Evolutionary conservation across 1,139 yeast genomes (phyloP).

Genomic region (Kodamaea arcana): DNA sequence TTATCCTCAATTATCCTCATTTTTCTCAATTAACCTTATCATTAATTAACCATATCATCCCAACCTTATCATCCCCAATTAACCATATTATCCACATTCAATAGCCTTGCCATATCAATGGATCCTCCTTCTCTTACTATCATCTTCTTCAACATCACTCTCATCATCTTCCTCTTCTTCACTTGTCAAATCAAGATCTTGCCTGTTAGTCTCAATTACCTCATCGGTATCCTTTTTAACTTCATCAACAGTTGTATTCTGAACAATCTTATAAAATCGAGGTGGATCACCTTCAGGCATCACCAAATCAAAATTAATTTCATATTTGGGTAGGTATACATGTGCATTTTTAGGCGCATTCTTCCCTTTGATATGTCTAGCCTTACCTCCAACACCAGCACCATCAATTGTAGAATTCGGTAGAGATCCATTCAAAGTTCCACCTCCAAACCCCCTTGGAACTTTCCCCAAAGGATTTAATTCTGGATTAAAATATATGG

Average conservation of each 20-base stretch:
- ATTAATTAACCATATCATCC: no score
- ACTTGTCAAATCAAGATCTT: constrained; percentile 3
- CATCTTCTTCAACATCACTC: constrained; percentile 3
- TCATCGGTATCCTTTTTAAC: constrained; percentile 3
- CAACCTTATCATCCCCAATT: no score
- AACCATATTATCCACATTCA: no score
- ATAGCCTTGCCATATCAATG: no score
- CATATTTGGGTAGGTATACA: background rate
- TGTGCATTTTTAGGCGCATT: background rate
- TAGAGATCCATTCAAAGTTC: constrained; percentile 8
- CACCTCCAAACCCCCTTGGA: constrained; percentile 16
- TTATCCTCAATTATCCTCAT: no score
- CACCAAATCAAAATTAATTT: constrained; percentile 23
- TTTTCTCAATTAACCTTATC: no score
- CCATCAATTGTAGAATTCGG: constrained; percentile 24
- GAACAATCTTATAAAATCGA: constrained; percentile 35
- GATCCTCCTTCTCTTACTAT: constrained; percentile 4
- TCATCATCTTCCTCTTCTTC: constrained; percentile 4
- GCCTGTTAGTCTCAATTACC: constrained; percentile 4
- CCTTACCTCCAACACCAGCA: constrained; percentile 1
- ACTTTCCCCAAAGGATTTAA: constrained; percentile 45
- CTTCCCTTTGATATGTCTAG: no score
- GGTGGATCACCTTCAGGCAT: constrained; percentile 41
- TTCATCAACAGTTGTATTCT: constrained; percentile 19
- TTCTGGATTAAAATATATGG: constrained; percentile 45